These are phyloP conservation scores for Volutella citrinella DNA, from an alignment of 2,329 filamentous ascomycete species.

Conservation along the genomic window DNA sequence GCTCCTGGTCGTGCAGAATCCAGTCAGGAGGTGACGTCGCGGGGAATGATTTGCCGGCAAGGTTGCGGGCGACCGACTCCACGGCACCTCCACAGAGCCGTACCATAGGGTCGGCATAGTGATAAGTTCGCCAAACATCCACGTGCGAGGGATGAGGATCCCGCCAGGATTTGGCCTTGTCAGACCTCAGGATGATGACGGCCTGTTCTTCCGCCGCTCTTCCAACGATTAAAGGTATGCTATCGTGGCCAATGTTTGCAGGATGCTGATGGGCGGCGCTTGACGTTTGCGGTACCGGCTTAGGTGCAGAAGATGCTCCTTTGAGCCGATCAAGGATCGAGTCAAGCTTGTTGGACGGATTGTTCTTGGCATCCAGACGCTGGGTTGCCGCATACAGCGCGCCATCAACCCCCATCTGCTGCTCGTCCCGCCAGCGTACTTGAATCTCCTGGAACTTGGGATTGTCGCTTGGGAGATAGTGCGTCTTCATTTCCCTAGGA, in stretches of 20 bases:
- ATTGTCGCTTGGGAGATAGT: slow-evolving; percentile 37
- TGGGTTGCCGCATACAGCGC: slow-evolving; percentile 42
- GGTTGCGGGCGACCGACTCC: slow-evolving; percentile 38
- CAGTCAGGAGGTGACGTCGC: slow-evolving; percentile 51
- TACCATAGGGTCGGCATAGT: slow-evolving; percentile 42
- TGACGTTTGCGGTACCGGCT: slow-evolving; percentile 12
- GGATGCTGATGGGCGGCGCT: slow-evolving; percentile 10
- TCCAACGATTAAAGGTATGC: slow-evolving; percentile 29
- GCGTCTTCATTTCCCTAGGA: slow-evolving; percentile 25
- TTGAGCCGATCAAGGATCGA: slow-evolving; percentile 38
- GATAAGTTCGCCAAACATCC: slow-evolving; percentile 27
- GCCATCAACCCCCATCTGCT: slow-evolving; percentile 41
- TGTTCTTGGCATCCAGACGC: slow-evolving; percentile 39
- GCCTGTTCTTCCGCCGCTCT: slow-evolving; percentile 39
- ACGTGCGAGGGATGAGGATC: slow-evolving; percentile 38
- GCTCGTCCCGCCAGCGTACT: slow-evolving; percentile 45
- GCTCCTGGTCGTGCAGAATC: slow-evolving; percentile 44
- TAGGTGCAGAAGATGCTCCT: slow-evolving; percentile 14
- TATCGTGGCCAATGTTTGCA: slow-evolving; percentile 15
- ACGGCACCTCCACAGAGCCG: slow-evolving; percentile 42
- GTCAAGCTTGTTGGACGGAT: slow-evolving; percentile 36
- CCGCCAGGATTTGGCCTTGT: slow-evolving; percentile 40
- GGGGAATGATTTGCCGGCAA: slow-evolving; percentile 47
- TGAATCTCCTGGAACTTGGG: slow-evolving; percentile 47
- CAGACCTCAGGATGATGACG: slow-evolving; percentile 42